A percentile compares a stretch with the other conserved stretches of the same genome.
Conservation (phyloP, 1,284 basidiomycete genomes). For the Termitomyces sp. region DNA sequence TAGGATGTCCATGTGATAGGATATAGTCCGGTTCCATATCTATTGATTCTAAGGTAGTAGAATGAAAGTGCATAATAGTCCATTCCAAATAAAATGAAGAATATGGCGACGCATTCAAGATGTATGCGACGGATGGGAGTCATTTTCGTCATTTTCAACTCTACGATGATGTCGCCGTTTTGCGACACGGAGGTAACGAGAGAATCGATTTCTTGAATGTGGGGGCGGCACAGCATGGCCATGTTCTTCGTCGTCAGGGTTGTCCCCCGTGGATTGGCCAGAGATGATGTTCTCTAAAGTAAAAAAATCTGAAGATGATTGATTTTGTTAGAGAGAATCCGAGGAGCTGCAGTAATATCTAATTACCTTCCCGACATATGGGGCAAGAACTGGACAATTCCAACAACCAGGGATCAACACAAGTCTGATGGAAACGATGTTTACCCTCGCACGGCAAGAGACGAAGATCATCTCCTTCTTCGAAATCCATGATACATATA, state of each 20-base stretch:
- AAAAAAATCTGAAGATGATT: constrained; percentile 35
- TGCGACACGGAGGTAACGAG: constrained; percentile 65
- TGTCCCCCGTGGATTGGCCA: constrained; percentile 23
- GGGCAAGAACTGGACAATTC: constrained; percentile 89
- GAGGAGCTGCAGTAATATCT: not conserved
- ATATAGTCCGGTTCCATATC: not conserved
- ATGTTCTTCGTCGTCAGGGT: constrained; percentile 20
- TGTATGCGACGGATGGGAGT: constrained; percentile 21
- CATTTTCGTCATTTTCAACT: constrained; percentile 23
- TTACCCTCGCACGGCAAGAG: constrained; percentile 86
- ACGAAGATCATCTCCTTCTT: constrained; percentile 86
- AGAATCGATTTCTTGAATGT: constrained; percentile 45
- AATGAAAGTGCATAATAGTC: not conserved
- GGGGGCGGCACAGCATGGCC: constrained; percentile 12
- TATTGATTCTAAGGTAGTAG: not conserved
- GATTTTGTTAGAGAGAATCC: not conserved
- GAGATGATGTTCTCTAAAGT: constrained; percentile 45
- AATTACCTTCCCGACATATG: constrained; percentile 81
- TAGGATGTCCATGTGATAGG: not conserved
- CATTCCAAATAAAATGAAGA: not conserved
- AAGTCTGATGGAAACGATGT: constrained; percentile 82
- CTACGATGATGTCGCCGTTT: constrained; percentile 34
- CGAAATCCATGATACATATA: constrained; percentile 91
- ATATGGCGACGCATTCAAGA: constrained; percentile 7
- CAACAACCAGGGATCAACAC: constrained; percentile 84